Evolutionary conservation across 306 rosid genomes (phyloP).

Genomic region (Gastrolobium bilobum): DNA sequence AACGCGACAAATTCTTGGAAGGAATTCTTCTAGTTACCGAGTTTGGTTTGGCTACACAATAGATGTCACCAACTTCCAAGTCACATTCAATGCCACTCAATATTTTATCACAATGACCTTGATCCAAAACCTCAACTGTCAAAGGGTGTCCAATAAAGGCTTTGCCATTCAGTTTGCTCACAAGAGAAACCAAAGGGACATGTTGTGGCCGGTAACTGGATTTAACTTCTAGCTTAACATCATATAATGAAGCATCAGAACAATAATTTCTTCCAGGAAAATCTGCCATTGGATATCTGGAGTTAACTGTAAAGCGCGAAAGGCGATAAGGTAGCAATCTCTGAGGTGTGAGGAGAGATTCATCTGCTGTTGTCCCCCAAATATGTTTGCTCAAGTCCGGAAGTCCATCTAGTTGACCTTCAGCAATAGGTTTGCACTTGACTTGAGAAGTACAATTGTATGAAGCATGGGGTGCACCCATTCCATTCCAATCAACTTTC

Average conservation of each 20-base stretch:
- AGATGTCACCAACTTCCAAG: constrained; percentile 48
- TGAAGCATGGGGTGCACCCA: constrained; percentile 50
- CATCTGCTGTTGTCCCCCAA: constrained; percentile 56
- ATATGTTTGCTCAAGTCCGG: constrained; percentile 57
- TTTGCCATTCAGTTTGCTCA: constrained; percentile 87
- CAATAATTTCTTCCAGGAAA: constrained; percentile 60
- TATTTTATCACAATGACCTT: constrained; percentile 65
- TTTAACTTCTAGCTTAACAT: constrained; percentile 78
- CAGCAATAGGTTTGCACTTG: constrained; percentile 63
- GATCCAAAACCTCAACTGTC: constrained; percentile 72
- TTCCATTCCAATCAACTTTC: constrained; percentile 62
- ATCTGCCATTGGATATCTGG: constrained; percentile 74
- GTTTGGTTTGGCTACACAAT: constrained; percentile 48
- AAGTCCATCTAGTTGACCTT: constrained; percentile 59
- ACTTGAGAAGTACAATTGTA: constrained; percentile 52
- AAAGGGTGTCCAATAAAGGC: constrained; percentile 96
- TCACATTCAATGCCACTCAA: constrained; percentile 52
- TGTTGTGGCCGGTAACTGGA: constrained; percentile 84
- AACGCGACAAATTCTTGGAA: constrained; percentile 52
- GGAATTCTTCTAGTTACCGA: constrained; percentile 50
- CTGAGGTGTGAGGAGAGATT: constrained; percentile 60
- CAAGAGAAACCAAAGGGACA: constrained; percentile 92
- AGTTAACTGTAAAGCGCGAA: constrained; percentile 76
- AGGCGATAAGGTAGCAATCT: constrained; percentile 88
- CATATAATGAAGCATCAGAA: constrained; percentile 65